Conservation (phyloP, 805 yeast species). For the Starmerella tilneyi region DNA sequence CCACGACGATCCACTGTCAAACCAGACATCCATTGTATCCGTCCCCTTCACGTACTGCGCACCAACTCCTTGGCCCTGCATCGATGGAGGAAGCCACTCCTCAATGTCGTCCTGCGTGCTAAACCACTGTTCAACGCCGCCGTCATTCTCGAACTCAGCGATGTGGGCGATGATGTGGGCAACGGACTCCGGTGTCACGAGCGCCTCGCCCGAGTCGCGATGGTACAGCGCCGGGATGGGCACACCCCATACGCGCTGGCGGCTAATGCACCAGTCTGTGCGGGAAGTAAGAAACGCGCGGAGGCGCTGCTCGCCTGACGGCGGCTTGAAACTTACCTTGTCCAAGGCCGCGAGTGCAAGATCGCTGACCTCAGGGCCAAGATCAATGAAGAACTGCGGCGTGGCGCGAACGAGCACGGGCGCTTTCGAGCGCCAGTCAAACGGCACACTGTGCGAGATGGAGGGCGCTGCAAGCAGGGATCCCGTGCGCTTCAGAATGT, state of each 20-base stretch:
- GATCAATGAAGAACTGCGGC: slow-evolving; percentile 93
- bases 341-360: slow-evolving; percentile 50
- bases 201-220: slow-evolving; percentile 49
- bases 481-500: slow-evolving; percentile 34
- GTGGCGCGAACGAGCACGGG: slow-evolving; percentile 94
- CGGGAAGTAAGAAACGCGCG: slow-evolving; percentile 62
- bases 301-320: slow-evolving; percentile 59
- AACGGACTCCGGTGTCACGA: slow-evolving; percentile 49
- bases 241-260: slow-evolving; percentile 97
- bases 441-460: slow-evolving; percentile 79
- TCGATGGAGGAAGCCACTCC: slow-evolving; percentile 62
- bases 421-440: slow-evolving; percentile 92
- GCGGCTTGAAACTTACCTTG: slow-evolving; percentile 62
- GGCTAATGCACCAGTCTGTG: slow-evolving; percentile 94
- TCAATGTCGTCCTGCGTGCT: slow-evolving; percentile 39
- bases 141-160: slow-evolving; percentile 43
- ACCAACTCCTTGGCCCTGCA: slow-evolving; percentile 34
- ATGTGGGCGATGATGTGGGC: slow-evolving; percentile 49
- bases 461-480: slow-evolving; percentile 43
- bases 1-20: slow-evolving; percentile 96
- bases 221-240: slow-evolving; percentile 83
- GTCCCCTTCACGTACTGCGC: slow-evolving; percentile 48
- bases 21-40: slow-evolving; percentile 99
- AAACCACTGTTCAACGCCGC: slow-evolving; percentile 51
- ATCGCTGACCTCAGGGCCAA: slow-evolving; percentile 50